Evolutionary conservation across 2,329 filamentous ascomycete genomes (phyloP).

Genomic region (Colletotrichum scovillei): DNA sequence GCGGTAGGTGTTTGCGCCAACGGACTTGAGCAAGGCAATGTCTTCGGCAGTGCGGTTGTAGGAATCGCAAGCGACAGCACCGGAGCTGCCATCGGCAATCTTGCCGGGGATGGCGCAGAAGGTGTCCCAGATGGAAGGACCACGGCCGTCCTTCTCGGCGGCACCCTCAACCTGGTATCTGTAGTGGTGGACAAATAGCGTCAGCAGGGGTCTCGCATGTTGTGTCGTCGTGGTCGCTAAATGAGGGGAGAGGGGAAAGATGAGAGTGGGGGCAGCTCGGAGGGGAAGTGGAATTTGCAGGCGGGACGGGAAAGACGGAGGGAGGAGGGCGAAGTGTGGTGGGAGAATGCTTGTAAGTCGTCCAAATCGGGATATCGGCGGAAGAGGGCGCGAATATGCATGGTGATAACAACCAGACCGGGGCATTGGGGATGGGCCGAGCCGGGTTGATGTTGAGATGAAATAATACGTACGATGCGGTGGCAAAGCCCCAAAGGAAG

Average conservation of each 20-base stretch:
- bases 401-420: conserved; percentile 3
- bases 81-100: conserved; percentile 81
- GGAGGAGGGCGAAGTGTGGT: conserved; percentile 13
- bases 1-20: conserved; percentile 81
- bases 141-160: conserved; percentile 79
- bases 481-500: conserved; percentile 85
- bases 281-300: conserved; percentile 3
- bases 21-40: conserved; percentile 79
- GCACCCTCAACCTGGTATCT: conserved; percentile 92
- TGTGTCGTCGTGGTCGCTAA: conserved; percentile 18
- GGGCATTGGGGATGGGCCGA: conserved; percentile 4
- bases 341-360: conserved; percentile 18
- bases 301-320: conserved; percentile 25
- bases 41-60: conserved; percentile 85
- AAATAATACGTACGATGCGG: conserved; percentile 69
- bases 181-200: conserved; percentile 23
- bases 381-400: conserved; percentile 18
- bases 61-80: conserved; percentile 85
- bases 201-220: conserved; percentile 26
- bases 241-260: not conserved
- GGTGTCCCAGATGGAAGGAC: conserved; percentile 89
- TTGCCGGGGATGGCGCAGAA: conserved; percentile 86
- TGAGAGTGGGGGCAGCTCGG: not conserved
- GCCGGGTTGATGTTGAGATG: not conserved
- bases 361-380: conserved; percentile 29